Conservation (phyloP, 345 rosid genomes). For the Cardamine resedifolia region DNA sequence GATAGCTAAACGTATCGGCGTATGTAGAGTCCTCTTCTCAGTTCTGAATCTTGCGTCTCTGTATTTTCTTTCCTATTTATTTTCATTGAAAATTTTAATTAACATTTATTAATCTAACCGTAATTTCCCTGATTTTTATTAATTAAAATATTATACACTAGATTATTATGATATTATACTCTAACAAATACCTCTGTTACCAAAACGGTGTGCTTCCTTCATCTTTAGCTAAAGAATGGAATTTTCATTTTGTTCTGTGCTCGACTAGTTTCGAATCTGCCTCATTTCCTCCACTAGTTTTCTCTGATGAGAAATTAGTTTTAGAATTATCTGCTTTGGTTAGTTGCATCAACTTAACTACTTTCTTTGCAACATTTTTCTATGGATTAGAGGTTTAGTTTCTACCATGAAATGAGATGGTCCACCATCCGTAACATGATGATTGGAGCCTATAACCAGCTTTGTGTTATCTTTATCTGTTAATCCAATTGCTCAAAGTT, state of each 20-base stretch:
- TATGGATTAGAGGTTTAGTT: neutral
- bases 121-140: conserved; percentile 15
- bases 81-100: neutral
- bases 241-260: neutral
- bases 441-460: neutral
- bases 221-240: neutral
- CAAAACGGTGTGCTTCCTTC: conserved; percentile 34
- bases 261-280: neutral
- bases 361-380: neutral
- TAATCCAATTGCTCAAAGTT: neutral
- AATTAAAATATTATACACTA: neutral
- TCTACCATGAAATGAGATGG: conserved; percentile 1
- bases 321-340: neutral
- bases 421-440: neutral
- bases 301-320: neutral
- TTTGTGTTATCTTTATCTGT: neutral
- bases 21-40: conserved; percentile 12
- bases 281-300: neutral
- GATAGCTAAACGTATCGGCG: conserved; percentile 24
- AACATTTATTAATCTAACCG: neutral
- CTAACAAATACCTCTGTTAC: neutral
- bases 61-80: conserved; percentile 1
- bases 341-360: neutral
- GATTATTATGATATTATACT: neutral
- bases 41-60: neutral